Base-by-base conservation (phyloP, 2,329 filamentous ascomycete genomes). In the Byssoonygena ceratinophila region DNA sequence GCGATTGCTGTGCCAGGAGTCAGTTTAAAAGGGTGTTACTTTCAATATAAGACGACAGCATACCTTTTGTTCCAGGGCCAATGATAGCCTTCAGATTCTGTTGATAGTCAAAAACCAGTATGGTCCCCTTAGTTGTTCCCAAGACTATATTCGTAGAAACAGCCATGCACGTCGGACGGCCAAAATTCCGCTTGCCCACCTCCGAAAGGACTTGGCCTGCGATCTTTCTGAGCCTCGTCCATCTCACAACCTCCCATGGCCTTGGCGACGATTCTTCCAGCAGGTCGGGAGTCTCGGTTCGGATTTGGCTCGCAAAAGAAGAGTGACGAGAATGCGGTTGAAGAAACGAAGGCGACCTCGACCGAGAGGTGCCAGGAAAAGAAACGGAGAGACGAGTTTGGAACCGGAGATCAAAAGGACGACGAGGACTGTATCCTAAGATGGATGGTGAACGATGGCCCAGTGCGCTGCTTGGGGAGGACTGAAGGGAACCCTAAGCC, bases 21-120 rank as follows among this genome's bases (percentile, higher is more conserved):
- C 36, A 55, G 32, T 41, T 31, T 31, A 12, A 29, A 48, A 8
- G 40, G 20, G 6, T 23, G 22, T 6, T 8, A 16, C 14, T 25
- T 9, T 14, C n/a, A 9, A 18, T 40, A 29, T 29, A 20, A 36
- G 11, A 49, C 41, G 14, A 47, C 11, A 46, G 56, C 75, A 60
- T 70, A 86, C 86, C 85, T 76, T 92, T 95, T 0, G 90, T 95
- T 31, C 91, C 90, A 29, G 87, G 85, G 1, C 92, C 92, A 58
- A 98, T 88, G 54, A 97, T 94, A 61, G 86, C 84, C 70, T 94
- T 96, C 53, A 97, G 73, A 60, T 86, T 92, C 70, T 98, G 92
- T 66, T 94, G 88, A 68, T 96, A 97, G 72, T 98, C 94, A 72
- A 98, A 98, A 55, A 97, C 82, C 64, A 98, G 74, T 53, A 97